Base-by-base conservation (phyloP, 2,329 filamentous ascomycete genomes). In the Aschersonia sp. region DNA sequence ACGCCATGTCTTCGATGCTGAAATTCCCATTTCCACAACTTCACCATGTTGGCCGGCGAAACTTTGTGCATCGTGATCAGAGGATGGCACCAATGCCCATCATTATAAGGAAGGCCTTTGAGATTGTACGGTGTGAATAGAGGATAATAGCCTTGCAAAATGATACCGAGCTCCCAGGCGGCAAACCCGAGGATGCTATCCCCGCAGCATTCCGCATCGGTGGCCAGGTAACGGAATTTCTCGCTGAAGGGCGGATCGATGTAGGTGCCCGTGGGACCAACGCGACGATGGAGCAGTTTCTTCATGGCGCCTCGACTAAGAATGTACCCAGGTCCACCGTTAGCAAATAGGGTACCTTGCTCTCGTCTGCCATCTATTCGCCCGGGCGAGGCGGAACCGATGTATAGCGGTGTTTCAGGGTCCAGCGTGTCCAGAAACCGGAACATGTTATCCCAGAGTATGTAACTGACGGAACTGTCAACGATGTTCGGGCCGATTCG, bases 21-120 rank as follows among this genome's bases (percentile, higher is more conserved):
- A 45, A 50, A 51, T 37, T 53, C 51, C 65, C 65, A 78, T 48
- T 66, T 62, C 48, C 48, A 53, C 30, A 53, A 22, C 9, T 47
- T 46, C 8, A 39, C 39, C 51, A 51, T 51, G n/a, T 51, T 47
- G 5, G 47, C 30, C 3, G 49, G 45, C 8, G 39, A 30, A 7
- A 45, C 46, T 37, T 51, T 53, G 46, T 53, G 51, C 29, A 51
- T 43, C 12, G 51, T 53, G 5, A 53, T 29, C 11, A 53, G 40
- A 5, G 51, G 51, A 5, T 48, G 44, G 37, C 51, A 53, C 51
- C 51, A 53, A 41, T 48, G 43, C 44, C 44, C 41, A 1, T 48
- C 47, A 12, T 48, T 44, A 42, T 41, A 53, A 3, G 48, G 51
- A 29, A 53, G 3, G 5, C 32, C 44, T 12, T 41, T 37, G 11